Conservation (phyloP, 495 filamentous ascomycete species). For the Emericellopsis terricola region DNA sequence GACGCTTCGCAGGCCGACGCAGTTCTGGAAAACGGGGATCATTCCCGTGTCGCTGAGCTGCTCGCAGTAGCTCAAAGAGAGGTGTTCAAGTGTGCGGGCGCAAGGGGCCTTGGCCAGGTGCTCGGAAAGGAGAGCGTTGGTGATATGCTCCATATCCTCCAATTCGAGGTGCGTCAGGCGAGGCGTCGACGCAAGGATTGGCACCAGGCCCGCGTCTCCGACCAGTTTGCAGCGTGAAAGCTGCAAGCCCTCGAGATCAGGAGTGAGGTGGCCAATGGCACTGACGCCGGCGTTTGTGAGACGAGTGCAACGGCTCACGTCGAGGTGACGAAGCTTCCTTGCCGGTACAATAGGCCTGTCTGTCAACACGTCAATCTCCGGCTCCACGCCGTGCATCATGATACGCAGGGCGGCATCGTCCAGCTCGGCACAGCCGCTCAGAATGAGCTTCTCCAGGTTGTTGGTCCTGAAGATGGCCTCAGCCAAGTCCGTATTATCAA, state of each 20-base stretch:
- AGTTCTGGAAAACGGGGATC: constrained; percentile 63
- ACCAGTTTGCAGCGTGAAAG: constrained; percentile 52
- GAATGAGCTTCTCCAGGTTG: constrained; percentile 57
- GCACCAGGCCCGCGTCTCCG: constrained; percentile 53
- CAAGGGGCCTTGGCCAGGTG: constrained; percentile 58
- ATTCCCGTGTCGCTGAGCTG: constrained; percentile 69
- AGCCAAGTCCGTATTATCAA: constrained; percentile 51
- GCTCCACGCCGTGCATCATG: constrained; percentile 55
- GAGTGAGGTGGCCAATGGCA: constrained; percentile 53
- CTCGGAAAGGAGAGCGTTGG: constrained; percentile 51
- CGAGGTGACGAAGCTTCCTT: constrained; percentile 66
- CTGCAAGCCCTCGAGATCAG: constrained; percentile 64
- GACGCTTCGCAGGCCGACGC: constrained; percentile 45
- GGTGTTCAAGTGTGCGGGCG: constrained; percentile 48
- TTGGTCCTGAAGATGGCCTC: constrained; percentile 61
- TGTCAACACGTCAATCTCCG: constrained; percentile 62
- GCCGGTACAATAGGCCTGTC: constrained; percentile 58
- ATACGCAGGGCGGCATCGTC: constrained; percentile 51
- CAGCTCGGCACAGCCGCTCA: constrained; percentile 59
- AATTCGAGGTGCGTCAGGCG: constrained; percentile 73
- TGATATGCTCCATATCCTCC: constrained; percentile 65
- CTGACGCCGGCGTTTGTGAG: constrained; percentile 55
- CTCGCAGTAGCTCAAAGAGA: constrained; percentile 83
- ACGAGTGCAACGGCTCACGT: constrained; percentile 58
- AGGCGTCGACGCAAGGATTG: constrained; percentile 56